Evolutionary conservation across 108 stramenopile species (phyloP), one percentile per base, ranked within the genome.

Genomic region (Cyclotella kingstonii): DNA sequence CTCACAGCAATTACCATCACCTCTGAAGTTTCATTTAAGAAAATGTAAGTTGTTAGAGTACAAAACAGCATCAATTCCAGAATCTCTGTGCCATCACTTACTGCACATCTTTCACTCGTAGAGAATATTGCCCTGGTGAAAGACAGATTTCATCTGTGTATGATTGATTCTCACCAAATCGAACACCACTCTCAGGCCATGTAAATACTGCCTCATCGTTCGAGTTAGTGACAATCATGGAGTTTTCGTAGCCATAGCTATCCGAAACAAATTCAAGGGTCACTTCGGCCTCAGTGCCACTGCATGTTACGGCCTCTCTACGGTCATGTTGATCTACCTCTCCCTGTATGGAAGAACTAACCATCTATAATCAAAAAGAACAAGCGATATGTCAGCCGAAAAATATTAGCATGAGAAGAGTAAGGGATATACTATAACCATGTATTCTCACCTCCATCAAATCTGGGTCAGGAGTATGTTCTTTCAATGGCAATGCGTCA

Each of bases 201-300:
- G n/a, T 26, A 1, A 30, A 29, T 0, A 69, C 26, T 25, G 47
- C 18, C 4, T 23, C 14, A 25, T 44, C 25, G 30, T 35, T 21
- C 1, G 39, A 5, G 1, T 45, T n/a, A 39, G 39, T 41, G 15
- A 69, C 15, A 40, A 44, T 49, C 22, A 34, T 60, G 1, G 42
- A 45, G 19, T 50, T 60, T 34, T 69, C 58, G 15, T 50, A 53
- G 0, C 39, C 58, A 29, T 53, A 52, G 1, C 19, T 17, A 41
- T 60, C 58, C 11, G 68, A 60, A 17, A 28, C 60, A n/a, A 69
- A 23, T 7, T n/a, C 14, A 18, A 69, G 19, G 2, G 4, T 38
- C 4, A 69, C 47, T 11, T 31, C 17, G 9, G 58, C 38, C 30
- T 60, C 14, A 21, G 43, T 35, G 57, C 21, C 49, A 5, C 1